Conservation (phyloP, 257 asterid species). For the Solanum chiquidenum region DNA sequence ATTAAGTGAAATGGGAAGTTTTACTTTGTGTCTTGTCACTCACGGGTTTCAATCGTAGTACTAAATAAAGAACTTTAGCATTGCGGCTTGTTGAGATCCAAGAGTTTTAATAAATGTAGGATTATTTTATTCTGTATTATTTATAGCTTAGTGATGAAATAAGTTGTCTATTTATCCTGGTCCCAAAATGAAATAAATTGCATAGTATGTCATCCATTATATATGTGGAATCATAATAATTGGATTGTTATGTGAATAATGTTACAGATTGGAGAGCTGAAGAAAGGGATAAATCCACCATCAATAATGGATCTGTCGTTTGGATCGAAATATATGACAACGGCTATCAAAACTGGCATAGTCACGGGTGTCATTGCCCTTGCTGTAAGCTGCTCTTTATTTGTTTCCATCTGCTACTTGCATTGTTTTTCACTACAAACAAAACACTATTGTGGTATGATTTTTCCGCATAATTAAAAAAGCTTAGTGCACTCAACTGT, state of each 20-base stretch:
- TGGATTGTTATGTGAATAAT: background rate
- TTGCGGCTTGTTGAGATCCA: background rate
- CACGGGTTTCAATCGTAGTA: background rate
- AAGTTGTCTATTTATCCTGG: too few relatives aligned
- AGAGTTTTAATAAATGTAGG: background rate
- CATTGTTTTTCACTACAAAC: background rate
- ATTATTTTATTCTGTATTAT: too few relatives aligned
- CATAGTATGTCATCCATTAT: background rate
- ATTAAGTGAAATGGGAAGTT: background rate
- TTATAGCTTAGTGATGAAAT: too few relatives aligned
- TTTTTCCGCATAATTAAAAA: too few relatives aligned
- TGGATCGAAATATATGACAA: slow-evolving; percentile 53
- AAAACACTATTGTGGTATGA: too few relatives aligned
- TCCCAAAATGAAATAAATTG: background rate
- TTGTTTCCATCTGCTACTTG: background rate
- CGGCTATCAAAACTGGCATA: slow-evolving; percentile 78
- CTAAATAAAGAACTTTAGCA: background rate
- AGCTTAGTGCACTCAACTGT: background rate
- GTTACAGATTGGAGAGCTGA: slow-evolving; percentile 75
- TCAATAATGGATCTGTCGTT: slow-evolving; percentile 81
- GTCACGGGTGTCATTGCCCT: slow-evolving; percentile 85
- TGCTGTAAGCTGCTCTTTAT: slow-evolving; percentile 44
- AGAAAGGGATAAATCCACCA: slow-evolving; percentile 85
- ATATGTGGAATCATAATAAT: background rate
- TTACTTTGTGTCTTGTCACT: background rate